Percentiles rank a stretch among this genome's conserved stretches.
phyloP scores from a whole-genome alignment of 106 monocot species.

The Dioscorea dumetorum region DNA sequence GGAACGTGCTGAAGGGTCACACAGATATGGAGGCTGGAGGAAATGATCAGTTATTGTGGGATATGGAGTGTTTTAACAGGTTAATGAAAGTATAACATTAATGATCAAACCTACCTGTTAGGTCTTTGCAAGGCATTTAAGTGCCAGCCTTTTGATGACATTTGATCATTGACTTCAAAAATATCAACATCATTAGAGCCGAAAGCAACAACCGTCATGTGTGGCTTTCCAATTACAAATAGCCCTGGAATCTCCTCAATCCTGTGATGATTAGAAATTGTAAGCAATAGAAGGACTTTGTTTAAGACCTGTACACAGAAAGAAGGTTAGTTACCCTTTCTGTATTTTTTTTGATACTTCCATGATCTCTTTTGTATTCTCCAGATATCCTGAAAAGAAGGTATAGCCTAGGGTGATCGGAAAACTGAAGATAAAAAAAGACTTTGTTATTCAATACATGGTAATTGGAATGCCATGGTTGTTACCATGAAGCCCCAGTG shows the following conservation, averaged over 20 bases:
- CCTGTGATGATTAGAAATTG: conserved; percentile 20
- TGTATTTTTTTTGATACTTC: conserved; percentile 82
- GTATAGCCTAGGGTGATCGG: neutral
- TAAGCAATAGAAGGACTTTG: neutral
- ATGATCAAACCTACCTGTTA: conserved; percentile 44
- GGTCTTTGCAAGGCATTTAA: conserved; percentile 93
- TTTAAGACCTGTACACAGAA: neutral
- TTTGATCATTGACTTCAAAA: conserved; percentile 90
- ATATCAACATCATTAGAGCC: conserved; percentile 72
- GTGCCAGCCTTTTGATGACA: conserved; percentile 95
- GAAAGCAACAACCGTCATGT: conserved; percentile 87
- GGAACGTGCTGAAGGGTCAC: conserved; percentile 88
- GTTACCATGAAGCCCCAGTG: conserved; percentile 77
- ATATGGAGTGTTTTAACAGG: too few relatives aligned
- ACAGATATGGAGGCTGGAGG: conserved; percentile 84
- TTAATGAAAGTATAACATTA: too few relatives aligned
- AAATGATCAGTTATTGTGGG: neutral
- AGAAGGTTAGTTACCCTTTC: conserved; percentile 47
- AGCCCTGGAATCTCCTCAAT: conserved; percentile 76
- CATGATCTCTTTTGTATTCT: conserved; percentile 85
- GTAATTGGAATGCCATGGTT: neutral
- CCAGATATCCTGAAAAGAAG: conserved; percentile 65
- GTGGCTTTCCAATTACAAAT: conserved; percentile 77
- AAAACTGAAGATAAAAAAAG: neutral
- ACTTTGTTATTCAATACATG: neutral